A percentile compares a stretch with the other conserved stretches of the same genome.
Evolutionary conservation across 768 basidiomycete species (phyloP).

Genomic region (Suillus plorans): DNA sequence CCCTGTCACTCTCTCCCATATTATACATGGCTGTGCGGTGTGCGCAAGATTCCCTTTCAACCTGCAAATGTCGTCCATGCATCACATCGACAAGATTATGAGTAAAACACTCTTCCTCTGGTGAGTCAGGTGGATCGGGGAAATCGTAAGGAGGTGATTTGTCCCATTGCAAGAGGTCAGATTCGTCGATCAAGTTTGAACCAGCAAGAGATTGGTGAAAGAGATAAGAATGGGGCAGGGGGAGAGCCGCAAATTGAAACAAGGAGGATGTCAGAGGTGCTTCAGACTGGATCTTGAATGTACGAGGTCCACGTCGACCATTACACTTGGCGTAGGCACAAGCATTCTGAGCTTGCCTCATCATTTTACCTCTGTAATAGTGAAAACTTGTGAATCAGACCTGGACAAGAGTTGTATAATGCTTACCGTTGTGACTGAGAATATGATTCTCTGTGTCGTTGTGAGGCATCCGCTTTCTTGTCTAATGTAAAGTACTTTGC

Average conservation of each 20-base stretch:
- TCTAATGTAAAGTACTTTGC: background rate
- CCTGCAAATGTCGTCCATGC: background rate
- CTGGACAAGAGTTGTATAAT: too few species aligned
- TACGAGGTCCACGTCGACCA: background rate
- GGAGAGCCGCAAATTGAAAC: background rate
- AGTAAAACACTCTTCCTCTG: background rate
- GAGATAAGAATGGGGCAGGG: background rate
- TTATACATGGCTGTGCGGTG: background rate
- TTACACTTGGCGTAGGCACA: background rate
- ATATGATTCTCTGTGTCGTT: background rate
- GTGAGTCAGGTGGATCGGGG: background rate
- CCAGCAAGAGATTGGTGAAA: background rate
- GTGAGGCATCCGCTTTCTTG: background rate
- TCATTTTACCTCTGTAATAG: background rate
- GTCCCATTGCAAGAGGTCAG: slow-evolving; percentile 1
- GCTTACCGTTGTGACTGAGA: background rate
- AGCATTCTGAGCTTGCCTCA: slow-evolving; percentile 1
- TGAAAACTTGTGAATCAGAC: background rate
- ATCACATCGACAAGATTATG: background rate
- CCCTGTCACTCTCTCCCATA: background rate
- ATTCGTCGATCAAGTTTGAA: background rate
- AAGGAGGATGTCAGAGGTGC: background rate
- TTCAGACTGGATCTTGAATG: too few species aligned
- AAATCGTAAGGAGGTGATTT: background rate
- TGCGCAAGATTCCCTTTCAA: background rate